A percentile compares a stretch with the other conserved stretches of the same genome.
These are phyloP conservation scores for Diversispora epigaea DNA, from an alignment of 192 early-diverging fungal species.

Conservation along the genomic window DNA sequence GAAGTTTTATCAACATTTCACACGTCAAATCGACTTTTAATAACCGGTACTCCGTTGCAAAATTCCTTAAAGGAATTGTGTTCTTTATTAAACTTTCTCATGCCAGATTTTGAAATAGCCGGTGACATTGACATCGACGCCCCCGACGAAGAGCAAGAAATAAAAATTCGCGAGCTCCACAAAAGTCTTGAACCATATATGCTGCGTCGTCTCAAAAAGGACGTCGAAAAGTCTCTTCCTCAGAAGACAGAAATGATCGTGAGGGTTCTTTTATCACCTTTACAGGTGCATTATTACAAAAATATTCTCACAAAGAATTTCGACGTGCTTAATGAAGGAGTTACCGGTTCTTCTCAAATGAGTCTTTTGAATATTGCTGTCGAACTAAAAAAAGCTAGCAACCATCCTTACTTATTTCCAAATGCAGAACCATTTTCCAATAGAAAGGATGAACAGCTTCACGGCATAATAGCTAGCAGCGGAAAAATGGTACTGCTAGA, in stretches of 20 bases:
- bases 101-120: slow-evolving; percentile 82
- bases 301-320: slow-evolving; percentile 94
- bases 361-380: slow-evolving; percentile 92
- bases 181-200: slow-evolving; percentile 82
- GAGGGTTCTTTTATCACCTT: slow-evolving; percentile 84
- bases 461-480: slow-evolving; percentile 83
- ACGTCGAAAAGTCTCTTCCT: slow-evolving; percentile 96
- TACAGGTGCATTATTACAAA: slow-evolving; percentile 94
- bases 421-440: slow-evolving; percentile 65
- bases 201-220: slow-evolving; percentile 95
- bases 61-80: slow-evolving; percentile 95
- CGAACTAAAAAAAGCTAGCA: slow-evolving; percentile 95
- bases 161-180: slow-evolving; percentile 86
- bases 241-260: slow-evolving; percentile 95
- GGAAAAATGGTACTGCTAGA: slow-evolving; percentile 99
- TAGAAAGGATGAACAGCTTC: slow-evolving; percentile 70
- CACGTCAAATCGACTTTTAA: slow-evolving; percentile 87
- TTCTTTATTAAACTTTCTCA: slow-evolving; percentile 89
- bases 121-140: slow-evolving; percentile 80
- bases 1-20: slow-evolving; percentile 85
- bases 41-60: slow-evolving; percentile 99
- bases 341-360: slow-evolving; percentile 63
- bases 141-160: slow-evolving; percentile 68
- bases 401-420: slow-evolving; percentile 93
- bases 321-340: slow-evolving; percentile 75